Percentiles rank a stretch among this genome's conserved stretches.
These are phyloP conservation scores for Osmanthus fragrans DNA, from an alignment of 257 asterid genomes.

Conservation along the genomic window DNA sequence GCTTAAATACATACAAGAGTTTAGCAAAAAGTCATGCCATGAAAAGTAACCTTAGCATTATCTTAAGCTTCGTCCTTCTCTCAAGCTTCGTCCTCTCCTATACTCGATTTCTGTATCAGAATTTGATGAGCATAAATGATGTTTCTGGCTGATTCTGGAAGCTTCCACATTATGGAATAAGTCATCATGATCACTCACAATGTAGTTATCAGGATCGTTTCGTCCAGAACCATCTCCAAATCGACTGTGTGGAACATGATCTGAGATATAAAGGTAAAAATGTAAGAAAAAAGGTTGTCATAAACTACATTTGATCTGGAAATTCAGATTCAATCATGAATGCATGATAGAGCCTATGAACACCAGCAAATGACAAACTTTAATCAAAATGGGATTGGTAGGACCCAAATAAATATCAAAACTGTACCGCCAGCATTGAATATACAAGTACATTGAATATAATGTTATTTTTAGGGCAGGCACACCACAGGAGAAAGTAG, in stretches of 20 bases:
- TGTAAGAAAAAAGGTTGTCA: constrained; percentile 11
- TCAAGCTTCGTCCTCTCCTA: constrained; percentile 61
- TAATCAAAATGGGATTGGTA: not conserved
- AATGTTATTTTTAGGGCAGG: too few relatives aligned
- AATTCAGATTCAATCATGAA: not conserved
- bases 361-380: not conserved
- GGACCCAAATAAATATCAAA: not conserved
- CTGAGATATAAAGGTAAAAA: constrained; percentile 31
- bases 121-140: constrained; percentile 66
- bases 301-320: too few relatives aligned
- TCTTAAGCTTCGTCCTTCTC: constrained; percentile 20
- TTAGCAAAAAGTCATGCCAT: constrained; percentile 33
- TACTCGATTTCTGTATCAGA: constrained; percentile 94
- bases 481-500: too few relatives aligned
- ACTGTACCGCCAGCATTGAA: not conserved
- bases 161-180: constrained; percentile 53
- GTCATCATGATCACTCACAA: constrained; percentile 62
- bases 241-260: constrained; percentile 45
- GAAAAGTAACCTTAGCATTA: constrained; percentile 33
- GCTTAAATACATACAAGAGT: constrained; percentile 29
- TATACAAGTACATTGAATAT: too few relatives aligned
- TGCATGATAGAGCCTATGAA: not conserved
- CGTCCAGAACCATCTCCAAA: constrained; percentile 40
- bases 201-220: constrained; percentile 40
- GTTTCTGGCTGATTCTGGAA: constrained; percentile 55